Percentiles rank a stretch among this genome's conserved stretches.
phyloP scores from a whole-genome alignment of 106 monocot species.

The Amphibolis antarctica region DNA sequence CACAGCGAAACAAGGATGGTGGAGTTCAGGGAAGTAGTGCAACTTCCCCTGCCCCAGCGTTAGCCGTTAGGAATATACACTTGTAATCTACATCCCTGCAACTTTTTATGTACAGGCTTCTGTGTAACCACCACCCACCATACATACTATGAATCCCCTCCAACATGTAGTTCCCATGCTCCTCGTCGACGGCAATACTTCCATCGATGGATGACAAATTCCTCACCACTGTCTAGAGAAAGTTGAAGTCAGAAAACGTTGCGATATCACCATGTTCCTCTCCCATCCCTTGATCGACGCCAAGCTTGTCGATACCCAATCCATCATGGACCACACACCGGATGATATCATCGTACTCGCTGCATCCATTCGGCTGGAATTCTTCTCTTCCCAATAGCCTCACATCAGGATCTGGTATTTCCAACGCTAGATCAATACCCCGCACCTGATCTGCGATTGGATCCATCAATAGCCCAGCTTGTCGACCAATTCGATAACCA shows the following conservation, averaged over 20 bases:
- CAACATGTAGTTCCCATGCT: no score
- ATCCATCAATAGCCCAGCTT: background rate
- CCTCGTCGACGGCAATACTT: no score
- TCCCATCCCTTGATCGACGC: no score
- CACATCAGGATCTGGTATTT: slow-evolving; percentile 25
- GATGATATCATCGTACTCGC: slow-evolving; percentile 3
- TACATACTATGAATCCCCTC: no score
- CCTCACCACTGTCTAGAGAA: no score
- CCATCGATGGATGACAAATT: no score
- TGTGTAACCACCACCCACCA: no score
- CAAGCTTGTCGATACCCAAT: background rate
- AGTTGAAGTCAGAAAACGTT: no score
- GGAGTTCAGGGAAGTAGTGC: slow-evolving; percentile 47
- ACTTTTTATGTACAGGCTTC: no score
- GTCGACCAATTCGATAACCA: background rate
- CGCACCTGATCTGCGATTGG: background rate
- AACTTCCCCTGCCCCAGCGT: slow-evolving; percentile 22
- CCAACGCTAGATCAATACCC: slow-evolving; percentile 5
- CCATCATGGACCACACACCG: no score
- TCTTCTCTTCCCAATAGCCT: slow-evolving; percentile 5
- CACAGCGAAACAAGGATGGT: slow-evolving; percentile 55
- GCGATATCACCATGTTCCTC: no score
- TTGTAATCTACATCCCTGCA: no score
- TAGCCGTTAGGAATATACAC: background rate
- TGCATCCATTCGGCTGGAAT: slow-evolving; percentile 11